Evolutionary conservation across 2,329 filamentous ascomycete species (phyloP).

Genomic region (Neofusicoccum laricinum): DNA sequence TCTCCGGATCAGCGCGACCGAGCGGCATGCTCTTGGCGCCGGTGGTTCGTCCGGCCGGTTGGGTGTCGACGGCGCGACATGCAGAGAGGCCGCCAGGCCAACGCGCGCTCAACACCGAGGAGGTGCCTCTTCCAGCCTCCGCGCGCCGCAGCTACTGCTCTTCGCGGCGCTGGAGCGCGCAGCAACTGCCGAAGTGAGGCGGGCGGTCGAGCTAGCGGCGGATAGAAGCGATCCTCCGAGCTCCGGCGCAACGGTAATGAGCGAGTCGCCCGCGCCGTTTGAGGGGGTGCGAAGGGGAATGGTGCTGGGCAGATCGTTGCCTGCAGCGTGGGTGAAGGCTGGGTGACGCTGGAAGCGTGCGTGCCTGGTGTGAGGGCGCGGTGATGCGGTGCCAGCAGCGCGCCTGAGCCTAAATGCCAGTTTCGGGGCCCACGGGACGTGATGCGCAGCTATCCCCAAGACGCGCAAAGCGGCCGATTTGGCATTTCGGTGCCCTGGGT

Average conservation of each 20-base stretch:
- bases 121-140: background rate
- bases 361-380: background rate
- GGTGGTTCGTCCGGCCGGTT: constrained; percentile 3
- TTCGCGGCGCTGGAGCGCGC: background rate
- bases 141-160: background rate
- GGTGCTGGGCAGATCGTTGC: constrained; percentile 8
- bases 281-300: constrained; percentile 5
- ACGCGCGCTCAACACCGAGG: background rate
- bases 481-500: constrained; percentile 2
- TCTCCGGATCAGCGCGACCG: constrained; percentile 13
- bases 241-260: background rate
- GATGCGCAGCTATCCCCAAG: constrained; percentile 3
- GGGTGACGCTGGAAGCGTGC: background rate
- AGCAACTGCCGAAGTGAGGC: constrained; percentile 12
- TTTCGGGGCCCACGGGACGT: background rate
- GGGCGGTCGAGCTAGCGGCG: constrained; percentile 8
- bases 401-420: constrained; percentile 1
- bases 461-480: background rate
- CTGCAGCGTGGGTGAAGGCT: background rate
- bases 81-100: background rate
- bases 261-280: constrained; percentile 12
- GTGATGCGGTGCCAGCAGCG: background rate
- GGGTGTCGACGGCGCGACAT: background rate
- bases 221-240: constrained; percentile 1
- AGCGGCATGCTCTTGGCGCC: background rate